A percentile compares a stretch with the other conserved stretches of the same genome.
Conservation (phyloP, 345 rosid genomes). For the Eucalyptus globulus region DNA sequence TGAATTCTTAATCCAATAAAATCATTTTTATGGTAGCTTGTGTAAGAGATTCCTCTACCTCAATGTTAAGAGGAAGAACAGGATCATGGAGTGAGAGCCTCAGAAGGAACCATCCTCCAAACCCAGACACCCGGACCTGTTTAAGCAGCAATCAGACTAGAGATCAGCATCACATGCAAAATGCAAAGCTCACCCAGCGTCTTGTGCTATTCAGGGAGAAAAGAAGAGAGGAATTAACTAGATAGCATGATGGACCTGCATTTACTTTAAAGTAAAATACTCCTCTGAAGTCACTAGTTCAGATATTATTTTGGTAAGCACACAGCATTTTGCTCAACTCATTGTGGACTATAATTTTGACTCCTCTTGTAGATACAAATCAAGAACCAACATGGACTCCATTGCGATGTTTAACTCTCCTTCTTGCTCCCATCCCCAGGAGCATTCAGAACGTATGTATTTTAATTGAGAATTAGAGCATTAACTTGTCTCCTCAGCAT, state of each 20-base stretch:
- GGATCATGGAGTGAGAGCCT: constrained; percentile 98
- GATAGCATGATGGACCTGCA: background rate
- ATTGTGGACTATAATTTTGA: background rate
- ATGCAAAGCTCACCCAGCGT: background rate
- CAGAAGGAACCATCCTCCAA: constrained; percentile 97
- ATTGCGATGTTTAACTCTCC: background rate
- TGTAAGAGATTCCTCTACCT: constrained; percentile 31
- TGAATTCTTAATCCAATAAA: background rate
- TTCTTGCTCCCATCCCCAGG: background rate
- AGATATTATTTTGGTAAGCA: background rate
- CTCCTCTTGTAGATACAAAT: background rate
- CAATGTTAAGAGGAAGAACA: constrained; percentile 96
- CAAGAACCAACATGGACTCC: background rate
- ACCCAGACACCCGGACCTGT: constrained; percentile 85
- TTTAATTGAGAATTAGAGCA: background rate
- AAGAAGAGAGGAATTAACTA: background rate
- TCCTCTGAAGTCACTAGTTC: background rate
- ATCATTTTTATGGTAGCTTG: background rate
- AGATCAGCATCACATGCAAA: background rate
- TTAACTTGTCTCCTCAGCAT: background rate
- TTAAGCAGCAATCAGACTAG: background rate
- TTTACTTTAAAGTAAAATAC: background rate
- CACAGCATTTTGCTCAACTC: background rate
- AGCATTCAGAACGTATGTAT: background rate
- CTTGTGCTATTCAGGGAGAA: background rate